phyloP scores from a whole-genome alignment of 2,329 filamentous ascomycete species.

The Coniochaeta sp. region DNA sequence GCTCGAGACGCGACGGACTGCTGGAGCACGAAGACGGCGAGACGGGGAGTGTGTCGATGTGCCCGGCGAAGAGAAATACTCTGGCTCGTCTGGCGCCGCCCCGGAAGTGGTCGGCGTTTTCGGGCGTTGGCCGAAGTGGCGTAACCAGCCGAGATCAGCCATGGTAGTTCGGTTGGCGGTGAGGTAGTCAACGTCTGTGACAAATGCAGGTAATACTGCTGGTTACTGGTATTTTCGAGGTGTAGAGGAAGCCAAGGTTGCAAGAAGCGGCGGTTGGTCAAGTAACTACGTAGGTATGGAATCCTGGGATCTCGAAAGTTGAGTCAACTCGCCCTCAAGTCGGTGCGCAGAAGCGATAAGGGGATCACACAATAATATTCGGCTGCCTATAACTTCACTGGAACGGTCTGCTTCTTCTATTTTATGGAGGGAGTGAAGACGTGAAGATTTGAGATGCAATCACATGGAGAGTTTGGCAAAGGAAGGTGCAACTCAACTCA shows the following conservation, averaged over 20 bases:
- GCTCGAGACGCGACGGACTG: slow-evolving; percentile 1
- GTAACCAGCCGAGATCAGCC: slow-evolving; percentile 2
- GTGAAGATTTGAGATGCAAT: background rate
- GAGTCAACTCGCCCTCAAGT: background rate
- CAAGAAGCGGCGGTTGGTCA: background rate
- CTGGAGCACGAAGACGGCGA: background rate
- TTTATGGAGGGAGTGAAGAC: background rate
- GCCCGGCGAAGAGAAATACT: background rate
- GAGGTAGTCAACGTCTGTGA: background rate
- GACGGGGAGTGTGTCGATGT: background rate
- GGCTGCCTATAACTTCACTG: too few species aligned
- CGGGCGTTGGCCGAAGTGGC: background rate
- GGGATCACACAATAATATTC: too few species aligned
- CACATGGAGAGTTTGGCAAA: background rate
- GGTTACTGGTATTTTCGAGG: too few species aligned
- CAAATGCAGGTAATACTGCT: too few species aligned
- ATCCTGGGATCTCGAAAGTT: background rate
- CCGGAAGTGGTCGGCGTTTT: background rate
- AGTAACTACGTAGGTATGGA: background rate
- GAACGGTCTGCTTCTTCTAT: background rate
- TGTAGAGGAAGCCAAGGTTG: too few species aligned
- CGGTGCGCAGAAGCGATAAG: background rate
- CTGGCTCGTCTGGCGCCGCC: background rate
- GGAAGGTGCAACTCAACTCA: background rate
- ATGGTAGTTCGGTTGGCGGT: background rate